Percentiles rank a stretch among this genome's conserved stretches.
phyloP scores from a whole-genome alignment of 257 asterid genomes.

The Solanum medicagineum region DNA sequence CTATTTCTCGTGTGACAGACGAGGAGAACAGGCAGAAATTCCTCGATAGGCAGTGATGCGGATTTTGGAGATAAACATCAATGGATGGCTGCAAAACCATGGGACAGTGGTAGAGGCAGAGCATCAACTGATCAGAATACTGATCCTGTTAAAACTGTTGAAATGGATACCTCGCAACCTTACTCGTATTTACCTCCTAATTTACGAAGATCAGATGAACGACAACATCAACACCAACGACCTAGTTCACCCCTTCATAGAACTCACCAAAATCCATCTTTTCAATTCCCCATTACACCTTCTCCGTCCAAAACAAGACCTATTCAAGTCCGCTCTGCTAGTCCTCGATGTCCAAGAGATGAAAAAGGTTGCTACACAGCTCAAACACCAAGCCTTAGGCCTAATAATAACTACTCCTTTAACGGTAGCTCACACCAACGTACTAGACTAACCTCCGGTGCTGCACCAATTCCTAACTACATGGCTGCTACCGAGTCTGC shows the following conservation, averaged over 20 bases:
- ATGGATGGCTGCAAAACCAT: constrained; percentile 19
- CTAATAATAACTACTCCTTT: constrained; percentile 2
- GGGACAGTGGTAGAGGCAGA: constrained; percentile 24
- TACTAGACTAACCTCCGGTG: not conserved
- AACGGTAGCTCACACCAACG: constrained; percentile 2
- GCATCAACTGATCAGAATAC: constrained; percentile 16
- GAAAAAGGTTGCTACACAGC: constrained; percentile 6
- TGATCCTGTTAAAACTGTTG: constrained; percentile 17
- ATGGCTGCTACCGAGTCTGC: constrained; percentile 41
- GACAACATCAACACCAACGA: not conserved
- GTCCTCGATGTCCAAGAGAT: constrained; percentile 21
- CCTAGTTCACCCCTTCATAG: constrained; percentile 20
- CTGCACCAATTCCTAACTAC: constrained; percentile 22
- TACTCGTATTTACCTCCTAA: constrained; percentile 9
- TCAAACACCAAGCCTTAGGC: constrained; percentile 24
- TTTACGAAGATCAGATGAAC: not conserved
- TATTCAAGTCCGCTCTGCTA: constrained; percentile 21
- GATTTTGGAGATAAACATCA: constrained; percentile 16
- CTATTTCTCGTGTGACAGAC: not conserved
- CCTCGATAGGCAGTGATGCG: constrained; percentile 19
- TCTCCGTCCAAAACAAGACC: constrained; percentile 19
- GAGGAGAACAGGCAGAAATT: constrained; percentile 14
- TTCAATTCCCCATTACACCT: constrained; percentile 11
- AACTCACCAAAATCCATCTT: constrained; percentile 1
- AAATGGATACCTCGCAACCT: constrained; percentile 21